Percentiles rank a stretch among this genome's conserved stretches.
Conservation (phyloP, 768 basidiomycete genomes). For the Russula sp. region DNA sequence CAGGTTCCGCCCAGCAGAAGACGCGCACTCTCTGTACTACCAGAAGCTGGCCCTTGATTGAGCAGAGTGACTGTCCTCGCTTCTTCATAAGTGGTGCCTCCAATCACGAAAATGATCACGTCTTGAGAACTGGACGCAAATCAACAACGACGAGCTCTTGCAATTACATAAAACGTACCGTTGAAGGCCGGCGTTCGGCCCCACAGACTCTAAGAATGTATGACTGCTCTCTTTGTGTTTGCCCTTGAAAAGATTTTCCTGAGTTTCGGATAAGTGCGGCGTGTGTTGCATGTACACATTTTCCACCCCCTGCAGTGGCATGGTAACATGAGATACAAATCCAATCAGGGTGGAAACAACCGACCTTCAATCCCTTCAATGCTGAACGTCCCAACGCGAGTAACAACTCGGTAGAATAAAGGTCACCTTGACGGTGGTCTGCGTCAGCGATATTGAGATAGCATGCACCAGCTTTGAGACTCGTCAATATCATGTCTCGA, state of each 20-base stretch:
- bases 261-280: conserved; percentile 86
- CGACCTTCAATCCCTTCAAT: conserved; percentile 88
- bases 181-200: conserved; percentile 64
- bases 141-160: neutral
- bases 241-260: conserved; percentile 85
- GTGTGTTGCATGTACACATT: conserved; percentile 98
- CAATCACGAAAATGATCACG: conserved; percentile 94
- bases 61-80: conserved; percentile 77
- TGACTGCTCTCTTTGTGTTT: conserved; percentile 82
- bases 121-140: conserved; percentile 71
- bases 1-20: conserved; percentile 91
- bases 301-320: conserved; percentile 76
- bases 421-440: conserved; percentile 94
- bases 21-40: conserved; percentile 57
- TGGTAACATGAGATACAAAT: conserved; percentile 14
- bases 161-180: conserved; percentile 39
- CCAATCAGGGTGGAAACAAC: conserved; percentile 8
- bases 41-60: conserved; percentile 72
- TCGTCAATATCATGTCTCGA: neutral
- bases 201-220: conserved; percentile 75
- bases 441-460: conserved; percentile 85
- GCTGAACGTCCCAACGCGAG: conserved; percentile 93
- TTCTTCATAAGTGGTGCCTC: conserved; percentile 94
- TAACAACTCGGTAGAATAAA: conserved; percentile 92
- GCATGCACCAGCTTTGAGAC: conserved; percentile 78